Conservation (phyloP, 2,329 filamentous ascomycete species). For the Alternaria ethzedia region DNA sequence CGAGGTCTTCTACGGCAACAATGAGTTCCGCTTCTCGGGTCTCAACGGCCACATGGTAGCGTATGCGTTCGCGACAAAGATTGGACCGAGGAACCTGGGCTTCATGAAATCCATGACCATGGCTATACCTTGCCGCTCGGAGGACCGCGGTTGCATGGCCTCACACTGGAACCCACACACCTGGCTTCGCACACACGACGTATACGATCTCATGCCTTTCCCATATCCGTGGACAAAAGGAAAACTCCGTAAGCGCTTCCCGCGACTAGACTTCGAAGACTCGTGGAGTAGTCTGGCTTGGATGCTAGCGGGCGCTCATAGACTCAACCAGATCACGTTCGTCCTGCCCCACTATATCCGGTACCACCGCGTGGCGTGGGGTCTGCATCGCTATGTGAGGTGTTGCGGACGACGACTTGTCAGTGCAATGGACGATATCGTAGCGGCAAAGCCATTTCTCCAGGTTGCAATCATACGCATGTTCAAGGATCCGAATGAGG, state of each 20-base stretch:
- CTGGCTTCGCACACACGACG: background rate
- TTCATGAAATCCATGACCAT: background rate
- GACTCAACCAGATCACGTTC: background rate
- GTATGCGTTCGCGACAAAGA: background rate
- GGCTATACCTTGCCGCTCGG: background rate
- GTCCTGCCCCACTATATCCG: background rate
- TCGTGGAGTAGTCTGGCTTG: background rate
- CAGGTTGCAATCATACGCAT: background rate
- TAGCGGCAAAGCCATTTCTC: background rate
- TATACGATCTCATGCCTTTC: background rate
- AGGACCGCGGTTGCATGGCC: background rate
- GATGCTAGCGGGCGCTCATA: background rate
- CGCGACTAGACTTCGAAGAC: background rate
- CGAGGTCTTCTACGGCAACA: conserved; percentile 17
- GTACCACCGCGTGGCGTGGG: background rate
- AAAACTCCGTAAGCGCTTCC: background rate
- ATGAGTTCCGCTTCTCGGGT: conserved; percentile 18
- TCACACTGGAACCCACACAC: background rate
- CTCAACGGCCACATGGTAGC: conserved; percentile 16
- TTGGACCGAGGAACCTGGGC: background rate
- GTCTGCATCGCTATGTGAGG: background rate
- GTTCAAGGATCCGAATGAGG: background rate
- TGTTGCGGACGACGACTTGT: background rate
- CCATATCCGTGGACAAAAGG: background rate
- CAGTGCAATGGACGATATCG: background rate